Conservation (phyloP, 2,329 filamentous ascomycete species). For the Lasiodiplodia sp. region DNA sequence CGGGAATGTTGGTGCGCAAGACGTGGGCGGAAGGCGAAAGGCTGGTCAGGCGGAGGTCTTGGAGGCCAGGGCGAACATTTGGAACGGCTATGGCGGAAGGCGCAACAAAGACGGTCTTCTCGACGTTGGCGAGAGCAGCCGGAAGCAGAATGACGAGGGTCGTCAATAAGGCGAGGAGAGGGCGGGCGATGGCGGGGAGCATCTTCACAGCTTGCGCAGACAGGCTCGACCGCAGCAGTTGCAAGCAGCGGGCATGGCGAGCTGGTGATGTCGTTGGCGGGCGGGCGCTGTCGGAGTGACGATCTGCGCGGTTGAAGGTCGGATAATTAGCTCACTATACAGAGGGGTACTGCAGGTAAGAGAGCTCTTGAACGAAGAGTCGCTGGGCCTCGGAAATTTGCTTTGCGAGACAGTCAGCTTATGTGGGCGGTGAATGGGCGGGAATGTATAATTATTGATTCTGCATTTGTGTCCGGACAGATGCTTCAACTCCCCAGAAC, state of each 20-base stretch:
- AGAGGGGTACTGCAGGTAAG: no score
- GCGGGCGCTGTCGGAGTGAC: slow-evolving; percentile 11
- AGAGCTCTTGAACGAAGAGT: not conserved
- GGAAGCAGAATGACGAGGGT: slow-evolving; percentile 3
- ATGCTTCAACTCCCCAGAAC: no score
- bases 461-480: no score
- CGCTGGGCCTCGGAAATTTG: no score
- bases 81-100: slow-evolving; percentile 67
- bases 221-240: slow-evolving; percentile 29
- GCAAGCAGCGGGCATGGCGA: slow-evolving; percentile 23
- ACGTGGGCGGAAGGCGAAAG: slow-evolving; percentile 64
- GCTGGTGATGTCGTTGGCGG: slow-evolving; percentile 20
- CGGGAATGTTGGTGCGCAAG: slow-evolving; percentile 69
- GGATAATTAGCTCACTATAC: not conserved
- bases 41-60: slow-evolving; percentile 68
- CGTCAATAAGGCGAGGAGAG: slow-evolving; percentile 5
- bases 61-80: slow-evolving; percentile 61
- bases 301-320: slow-evolving; percentile 12
- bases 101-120: slow-evolving; percentile 88
- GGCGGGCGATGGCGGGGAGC: slow-evolving; percentile 9
- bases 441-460: no score
- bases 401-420: no score
- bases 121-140: slow-evolving; percentile 72
- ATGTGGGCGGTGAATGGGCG: no score
- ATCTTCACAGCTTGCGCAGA: slow-evolving; percentile 29